These are phyloP conservation scores for Harringtonia lauricola DNA, from an alignment of 2,329 filamentous ascomycete species.

Conservation along the genomic window DNA sequence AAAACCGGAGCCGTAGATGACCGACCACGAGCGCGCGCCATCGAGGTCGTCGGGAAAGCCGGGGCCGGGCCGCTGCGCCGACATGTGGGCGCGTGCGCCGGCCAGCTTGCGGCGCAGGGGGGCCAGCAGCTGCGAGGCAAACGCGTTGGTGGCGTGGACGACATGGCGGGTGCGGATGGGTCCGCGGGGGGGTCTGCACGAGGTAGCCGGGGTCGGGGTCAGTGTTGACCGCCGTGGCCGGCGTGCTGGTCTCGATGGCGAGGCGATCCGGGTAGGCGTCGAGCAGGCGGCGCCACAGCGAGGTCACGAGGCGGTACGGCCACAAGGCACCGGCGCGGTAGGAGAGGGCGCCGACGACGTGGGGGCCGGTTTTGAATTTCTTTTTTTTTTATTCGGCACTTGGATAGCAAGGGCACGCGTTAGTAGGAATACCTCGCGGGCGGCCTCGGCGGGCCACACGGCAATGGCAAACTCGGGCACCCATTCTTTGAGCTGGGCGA, in stretches of 20 bases:
- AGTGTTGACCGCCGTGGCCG: constrained; percentile 19
- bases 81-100: constrained; percentile 36
- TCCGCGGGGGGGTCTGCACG: constrained; percentile 33
- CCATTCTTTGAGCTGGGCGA: no score
- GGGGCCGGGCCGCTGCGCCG: constrained; percentile 31
- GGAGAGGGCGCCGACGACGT: constrained; percentile 29
- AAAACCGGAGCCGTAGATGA: constrained; percentile 33
- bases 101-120: constrained; percentile 33
- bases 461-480: no score
- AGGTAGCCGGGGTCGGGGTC: constrained; percentile 22
- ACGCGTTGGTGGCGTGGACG: constrained; percentile 47
- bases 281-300: constrained; percentile 31
- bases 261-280: constrained; percentile 20
- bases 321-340: constrained; percentile 37
- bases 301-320: constrained; percentile 37
- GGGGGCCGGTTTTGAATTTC: constrained; percentile 24
- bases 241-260: constrained; percentile 27
- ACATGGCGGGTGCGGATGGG: constrained; percentile 34
- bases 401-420: constrained; percentile 9
- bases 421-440: constrained; percentile 18
- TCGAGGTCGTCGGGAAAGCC: constrained; percentile 19
- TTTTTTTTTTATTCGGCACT: constrained; percentile 4
- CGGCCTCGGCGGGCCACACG: no score
- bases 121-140: constrained; percentile 38
- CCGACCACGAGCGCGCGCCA: constrained; percentile 35